Evolutionary conservation across 371 early-diverging fungal genomes (phyloP), one percentile per base, ranked within the genome.

Genomic region (Thermomucor indicae-seudaticae): DNA sequence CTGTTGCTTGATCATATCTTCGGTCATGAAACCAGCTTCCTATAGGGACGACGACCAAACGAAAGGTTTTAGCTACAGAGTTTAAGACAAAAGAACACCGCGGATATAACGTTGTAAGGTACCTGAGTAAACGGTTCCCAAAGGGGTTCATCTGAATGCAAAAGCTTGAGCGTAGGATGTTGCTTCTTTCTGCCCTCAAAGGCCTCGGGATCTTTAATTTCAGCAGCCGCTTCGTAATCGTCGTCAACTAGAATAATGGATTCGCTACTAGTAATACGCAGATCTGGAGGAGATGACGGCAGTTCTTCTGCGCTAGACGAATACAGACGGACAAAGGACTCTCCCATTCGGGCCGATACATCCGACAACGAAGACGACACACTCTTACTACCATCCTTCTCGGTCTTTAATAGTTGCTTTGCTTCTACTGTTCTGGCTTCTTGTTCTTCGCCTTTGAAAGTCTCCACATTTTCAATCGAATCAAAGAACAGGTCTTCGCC

Each of bases 1-100:
- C 54, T 88, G 91, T 43, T 89, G 88, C 8, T 68, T 63, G 19
- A 93, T 67, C 92, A 92, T 89, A 64, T 96, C 96, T 49, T 92
- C 92, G 1, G 96, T 93, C 83, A 93, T 83, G 19, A 85, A 81
- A 4, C 91, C 92, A 2, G 83, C 75, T 35, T 89, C 84, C 75
- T 84, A 68, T 5, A 44, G n/a, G n/a, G n/a, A n/a, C n/a, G n/a
- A n/a, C n/a, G n/a, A n/a, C n/a, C n/a, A n/a, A n/a, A n/a, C 14
- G 20, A 30, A 22, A 6, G 31, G 6, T 40, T 46, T 34, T 40
- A 17, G 12, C 6, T 12, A 7, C 12, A 16, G 41, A 40, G 17
- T 10, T 7, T 40, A 8, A 8, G 16, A 16, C 7, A 8, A 23
- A 11, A 12, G 8, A 24, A 14, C 5, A 6, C 11, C 8, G 8